Evolutionary conservation across 352 stramenopile species (phyloP).

Genomic region (Pythium aquatile): DNA sequence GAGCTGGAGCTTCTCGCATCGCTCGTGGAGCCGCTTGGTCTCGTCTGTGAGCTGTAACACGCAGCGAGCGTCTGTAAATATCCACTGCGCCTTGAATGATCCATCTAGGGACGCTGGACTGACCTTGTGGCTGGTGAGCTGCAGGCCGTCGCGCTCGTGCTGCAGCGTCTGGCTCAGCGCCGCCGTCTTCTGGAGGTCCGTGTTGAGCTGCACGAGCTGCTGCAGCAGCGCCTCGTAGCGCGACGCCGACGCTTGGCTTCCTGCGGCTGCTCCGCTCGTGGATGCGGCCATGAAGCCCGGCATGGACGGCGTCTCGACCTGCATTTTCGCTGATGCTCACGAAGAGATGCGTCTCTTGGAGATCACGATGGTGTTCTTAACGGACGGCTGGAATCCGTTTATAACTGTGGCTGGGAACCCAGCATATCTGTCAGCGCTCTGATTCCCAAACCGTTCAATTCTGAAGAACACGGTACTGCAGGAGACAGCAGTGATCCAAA

Average conservation of each 20-base stretch:
- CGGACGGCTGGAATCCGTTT: neutral
- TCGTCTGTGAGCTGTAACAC: slow-evolving; percentile 56
- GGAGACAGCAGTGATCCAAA: too few species aligned
- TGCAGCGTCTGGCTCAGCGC: slow-evolving; percentile 79
- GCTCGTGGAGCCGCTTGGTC: slow-evolving; percentile 60
- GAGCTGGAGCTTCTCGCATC: slow-evolving; percentile 78
- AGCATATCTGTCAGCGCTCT: too few species aligned
- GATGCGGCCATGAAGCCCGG: neutral
- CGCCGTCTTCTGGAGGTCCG: slow-evolving; percentile 80
- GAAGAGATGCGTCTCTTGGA: slow-evolving; percentile 5
- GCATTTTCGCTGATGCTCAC: slow-evolving; percentile 11
- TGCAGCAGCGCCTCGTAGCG: slow-evolving; percentile 74
- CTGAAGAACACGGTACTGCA: too few species aligned
- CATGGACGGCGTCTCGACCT: slow-evolving; percentile 17
- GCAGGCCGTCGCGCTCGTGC: slow-evolving; percentile 65
- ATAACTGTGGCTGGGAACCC: neutral
- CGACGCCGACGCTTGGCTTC: slow-evolving; percentile 15
- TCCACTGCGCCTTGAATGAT: too few species aligned
- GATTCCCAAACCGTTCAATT: too few species aligned
- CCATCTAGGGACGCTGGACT: neutral
- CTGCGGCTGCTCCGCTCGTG: neutral
- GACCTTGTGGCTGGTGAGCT: slow-evolving; percentile 63
- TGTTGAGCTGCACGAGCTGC: slow-evolving; percentile 84
- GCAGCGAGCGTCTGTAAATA: neutral
- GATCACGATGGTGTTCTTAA: neutral